Evolutionary conservation across 139 green algal genomes (phyloP).

Genomic region (Zygnema cylindricum): DNA sequence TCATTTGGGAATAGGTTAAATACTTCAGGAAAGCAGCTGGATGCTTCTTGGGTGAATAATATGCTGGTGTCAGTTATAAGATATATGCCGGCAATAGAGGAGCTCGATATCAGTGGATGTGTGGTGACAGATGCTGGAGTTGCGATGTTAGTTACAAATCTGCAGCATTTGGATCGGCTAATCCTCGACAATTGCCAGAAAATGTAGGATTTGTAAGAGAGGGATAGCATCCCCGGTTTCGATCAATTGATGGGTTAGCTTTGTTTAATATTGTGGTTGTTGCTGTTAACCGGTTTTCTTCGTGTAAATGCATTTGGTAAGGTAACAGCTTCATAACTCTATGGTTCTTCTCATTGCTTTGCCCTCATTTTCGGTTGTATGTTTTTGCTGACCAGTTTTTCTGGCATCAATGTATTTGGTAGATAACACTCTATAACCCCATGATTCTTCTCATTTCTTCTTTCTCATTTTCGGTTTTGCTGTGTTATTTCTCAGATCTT

Average conservation of each 20-base stretch:
- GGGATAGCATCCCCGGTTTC: neutral
- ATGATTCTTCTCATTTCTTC: too few relatives aligned
- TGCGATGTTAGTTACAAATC: neutral
- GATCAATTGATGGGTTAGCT: neutral
- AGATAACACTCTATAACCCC: too few relatives aligned
- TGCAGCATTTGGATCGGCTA: neutral
- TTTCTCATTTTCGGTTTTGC: too few relatives aligned
- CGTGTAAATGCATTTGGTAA: neutral
- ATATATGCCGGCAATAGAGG: neutral
- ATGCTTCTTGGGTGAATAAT: neutral
- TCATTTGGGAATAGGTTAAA: neutral
- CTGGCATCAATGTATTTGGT: too few relatives aligned
- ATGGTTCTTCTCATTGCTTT: neutral
- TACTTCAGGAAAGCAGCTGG: constrained; percentile 12
- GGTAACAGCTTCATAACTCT: neutral
- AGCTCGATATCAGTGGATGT: constrained; percentile 15
- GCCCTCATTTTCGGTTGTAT: neutral
- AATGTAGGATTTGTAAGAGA: constrained; percentile 39
- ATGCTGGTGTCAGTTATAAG: neutral
- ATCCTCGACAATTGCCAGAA: constrained; percentile 12
- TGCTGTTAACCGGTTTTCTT: neutral
- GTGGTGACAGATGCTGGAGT: neutral
- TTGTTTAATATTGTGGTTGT: constrained; percentile 3
- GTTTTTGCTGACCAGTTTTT: neutral
- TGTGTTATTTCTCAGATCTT: neutral